Percentiles rank a stretch among this genome's conserved stretches.
phyloP scores from a whole-genome alignment of 2,329 filamentous ascomycete genomes.

The Thielaviopsis euricoi region DNA sequence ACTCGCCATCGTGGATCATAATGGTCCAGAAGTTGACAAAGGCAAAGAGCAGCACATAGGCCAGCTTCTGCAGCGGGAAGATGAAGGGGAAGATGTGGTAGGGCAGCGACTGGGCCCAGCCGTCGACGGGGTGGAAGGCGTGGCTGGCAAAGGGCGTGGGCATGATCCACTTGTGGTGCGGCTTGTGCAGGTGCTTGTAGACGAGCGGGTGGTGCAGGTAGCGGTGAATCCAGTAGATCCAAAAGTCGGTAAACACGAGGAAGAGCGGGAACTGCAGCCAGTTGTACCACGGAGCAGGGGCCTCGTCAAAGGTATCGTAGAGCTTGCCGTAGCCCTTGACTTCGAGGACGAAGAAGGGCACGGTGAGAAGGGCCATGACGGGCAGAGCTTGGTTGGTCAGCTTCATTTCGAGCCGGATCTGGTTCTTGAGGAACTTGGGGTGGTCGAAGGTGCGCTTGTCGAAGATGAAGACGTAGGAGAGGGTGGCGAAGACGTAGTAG shows the following conservation, averaged over 20 bases:
- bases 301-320: conserved; percentile 64
- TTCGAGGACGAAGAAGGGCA: conserved; percentile 66
- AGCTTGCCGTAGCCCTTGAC: conserved; percentile 73
- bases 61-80: conserved; percentile 82
- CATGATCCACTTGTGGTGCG: conserved; percentile 99
- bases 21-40: conserved; percentile 98
- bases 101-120: conserved; percentile 72
- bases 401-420: conserved; percentile 69
- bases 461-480: conserved; percentile 81
- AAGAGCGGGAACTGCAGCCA: conserved; percentile 81
- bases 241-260: conserved; percentile 73
- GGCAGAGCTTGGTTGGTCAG: conserved; percentile 67
- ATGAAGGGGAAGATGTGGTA: conserved; percentile 90
- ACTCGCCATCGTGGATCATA: conserved; percentile 91
- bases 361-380: conserved; percentile 65
- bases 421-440: conserved; percentile 89
- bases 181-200: conserved; percentile 88
- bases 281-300: conserved; percentile 64
- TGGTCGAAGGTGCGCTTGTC: conserved; percentile 80
- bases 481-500: conserved; percentile 69
- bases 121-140: conserved; percentile 89
- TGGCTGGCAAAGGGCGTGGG: conserved; percentile 84
- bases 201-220: conserved; percentile 58
- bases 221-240: conserved; percentile 85
- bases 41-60: conserved; percentile 70